Evolutionary conservation across 2,329 filamentous ascomycete genomes (phyloP).

Genomic region (Penicillium crustosum): DNA sequence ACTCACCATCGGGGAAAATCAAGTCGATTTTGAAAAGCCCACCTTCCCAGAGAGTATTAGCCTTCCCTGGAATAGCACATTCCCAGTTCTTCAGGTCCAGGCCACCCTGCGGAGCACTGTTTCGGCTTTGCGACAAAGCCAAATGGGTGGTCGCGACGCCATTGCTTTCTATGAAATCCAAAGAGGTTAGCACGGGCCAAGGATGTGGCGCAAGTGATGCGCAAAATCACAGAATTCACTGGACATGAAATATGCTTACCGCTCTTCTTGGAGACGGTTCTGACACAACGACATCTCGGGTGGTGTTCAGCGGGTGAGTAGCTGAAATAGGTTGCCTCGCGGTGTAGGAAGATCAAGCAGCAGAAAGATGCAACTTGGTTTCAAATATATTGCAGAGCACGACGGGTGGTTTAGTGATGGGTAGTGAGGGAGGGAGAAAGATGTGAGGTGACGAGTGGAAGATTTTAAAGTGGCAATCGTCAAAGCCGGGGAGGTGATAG

Average conservation of each 20-base stretch:
- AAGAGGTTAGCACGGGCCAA: slow-evolving; percentile 14
- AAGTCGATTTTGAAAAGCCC: slow-evolving; percentile 94
- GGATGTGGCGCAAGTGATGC: neutral
- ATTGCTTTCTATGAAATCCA: slow-evolving; percentile 71
- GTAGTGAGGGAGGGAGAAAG: neutral
- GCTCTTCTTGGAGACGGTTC: slow-evolving; percentile 83
- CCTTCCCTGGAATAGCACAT: slow-evolving; percentile 91
- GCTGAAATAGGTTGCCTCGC: neutral
- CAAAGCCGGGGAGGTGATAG: slow-evolving; percentile 6
- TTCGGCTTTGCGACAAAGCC: slow-evolving; percentile 92
- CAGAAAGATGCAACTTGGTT: neutral
- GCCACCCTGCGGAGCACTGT: slow-evolving; percentile 73
- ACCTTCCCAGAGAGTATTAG: slow-evolving; percentile 97
- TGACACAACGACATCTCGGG: slow-evolving; percentile 77
- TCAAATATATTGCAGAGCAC: neutral
- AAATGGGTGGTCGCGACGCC: slow-evolving; percentile 95
- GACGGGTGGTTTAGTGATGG: neutral
- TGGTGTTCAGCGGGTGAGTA: neutral
- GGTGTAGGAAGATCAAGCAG: neutral
- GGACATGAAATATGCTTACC: slow-evolving; percentile 49
- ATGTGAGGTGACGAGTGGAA: slow-evolving; percentile 1
- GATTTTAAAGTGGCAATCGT: slow-evolving; percentile 7
- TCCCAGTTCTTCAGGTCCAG: slow-evolving; percentile 96
- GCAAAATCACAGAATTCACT: neutral
- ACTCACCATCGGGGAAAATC: slow-evolving; percentile 85